phyloP scores from a whole-genome alignment of 75 land plant species.

The Cryptomeria japonica region DNA sequence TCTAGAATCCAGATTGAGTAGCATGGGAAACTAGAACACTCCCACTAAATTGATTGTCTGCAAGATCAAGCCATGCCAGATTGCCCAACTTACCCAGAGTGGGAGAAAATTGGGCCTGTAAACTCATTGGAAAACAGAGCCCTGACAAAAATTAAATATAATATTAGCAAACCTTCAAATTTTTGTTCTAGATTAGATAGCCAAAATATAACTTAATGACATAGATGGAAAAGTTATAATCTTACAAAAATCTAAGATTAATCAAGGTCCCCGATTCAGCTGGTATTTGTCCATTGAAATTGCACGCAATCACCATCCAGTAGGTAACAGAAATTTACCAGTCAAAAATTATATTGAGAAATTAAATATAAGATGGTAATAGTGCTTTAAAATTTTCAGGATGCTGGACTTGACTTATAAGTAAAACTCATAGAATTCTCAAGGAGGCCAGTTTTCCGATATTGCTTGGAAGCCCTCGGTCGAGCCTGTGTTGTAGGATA shows the following conservation, averaged over 20 bases:
- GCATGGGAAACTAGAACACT: constrained; percentile 53
- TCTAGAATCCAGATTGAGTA: constrained; percentile 41
- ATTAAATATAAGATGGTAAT: not conserved
- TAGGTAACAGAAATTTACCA: not conserved
- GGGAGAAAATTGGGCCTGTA: constrained; percentile 61
- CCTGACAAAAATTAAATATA: constrained; percentile 1
- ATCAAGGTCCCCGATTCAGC: not conserved
- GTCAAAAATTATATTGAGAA: not conserved
- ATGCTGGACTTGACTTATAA: not conserved
- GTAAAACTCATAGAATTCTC: not conserved
- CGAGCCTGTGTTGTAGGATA: constrained; percentile 2
- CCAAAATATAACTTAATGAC: not conserved
- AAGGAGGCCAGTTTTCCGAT: constrained; percentile 5
- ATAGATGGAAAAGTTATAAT: not conserved
- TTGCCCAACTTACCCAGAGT: constrained; percentile 47
- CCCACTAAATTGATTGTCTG: constrained; percentile 61
- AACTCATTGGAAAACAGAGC: constrained; percentile 56
- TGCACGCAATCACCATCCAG: constrained; percentile 4
- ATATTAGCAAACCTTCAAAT: not conserved
- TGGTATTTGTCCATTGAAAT: constrained; percentile 4
- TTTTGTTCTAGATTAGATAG: not conserved
- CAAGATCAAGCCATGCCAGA: constrained; percentile 66
- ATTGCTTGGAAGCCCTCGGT: not conserved
- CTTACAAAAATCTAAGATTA: constrained; percentile 7
- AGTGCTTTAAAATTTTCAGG: not conserved